Evolutionary conservation across 805 yeast genomes (phyloP), one percentile per base, ranked within the genome.

Genomic region (Nakazawaea peltata): DNA sequence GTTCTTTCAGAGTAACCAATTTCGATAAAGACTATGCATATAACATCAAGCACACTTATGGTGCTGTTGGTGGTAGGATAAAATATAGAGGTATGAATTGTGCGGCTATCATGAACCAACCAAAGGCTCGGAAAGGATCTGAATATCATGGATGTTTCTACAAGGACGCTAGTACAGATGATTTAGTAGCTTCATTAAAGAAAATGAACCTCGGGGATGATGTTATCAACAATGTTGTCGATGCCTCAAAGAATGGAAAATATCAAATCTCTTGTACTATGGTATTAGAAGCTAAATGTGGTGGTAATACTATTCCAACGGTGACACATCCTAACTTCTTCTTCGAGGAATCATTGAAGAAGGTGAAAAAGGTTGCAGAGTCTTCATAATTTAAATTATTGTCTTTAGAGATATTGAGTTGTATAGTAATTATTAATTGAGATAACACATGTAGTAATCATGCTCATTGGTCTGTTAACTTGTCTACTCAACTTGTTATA

Each of bases 71-170:
- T 46, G 80, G 81, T 10, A 65, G 95, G 41, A 81, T 76, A 48
- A 83, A 86, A 47, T 87, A 86, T 57, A 73, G 74, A 48, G 95
- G 97, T 3, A 73, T 81, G 80, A 82, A 79, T 51, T 92, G 97
- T 62, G 71, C 75, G 26, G 76, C 80, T 2, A 85, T 92, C 28
- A 56, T 85, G 39, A 66, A 75, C 19, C 78, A 78, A 45, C 85
- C 86, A 6, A 71, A 77, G 43, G 87, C 94, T 0, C 63, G 65
- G 9, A 60, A 66, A 30, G 65, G 69, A 32, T 69, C 67, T 28
- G 95, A 88, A 45, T 71, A 62, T 40, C 96, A 90, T 52, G 98
- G 98, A 2, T 90, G 97, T 57, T 97, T 97, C 4, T 92, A 83
- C 57, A 65, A 94, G 36, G 90, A 82, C 48, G 62, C 82, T 48